Conservation (phyloP, 345 rosid species). For the Citropsis articulata region DNA sequence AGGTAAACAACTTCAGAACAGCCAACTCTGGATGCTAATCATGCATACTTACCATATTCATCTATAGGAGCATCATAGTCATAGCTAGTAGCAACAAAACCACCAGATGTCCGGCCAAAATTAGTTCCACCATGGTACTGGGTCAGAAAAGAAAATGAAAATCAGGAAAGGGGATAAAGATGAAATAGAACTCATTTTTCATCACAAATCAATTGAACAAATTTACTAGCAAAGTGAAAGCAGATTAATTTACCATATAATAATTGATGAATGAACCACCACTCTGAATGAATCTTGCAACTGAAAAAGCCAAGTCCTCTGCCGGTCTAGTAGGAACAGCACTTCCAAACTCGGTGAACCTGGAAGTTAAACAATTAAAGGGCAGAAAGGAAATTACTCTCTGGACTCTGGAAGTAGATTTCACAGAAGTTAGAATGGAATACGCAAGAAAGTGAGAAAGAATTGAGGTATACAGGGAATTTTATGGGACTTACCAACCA, state of each 20-base stretch:
- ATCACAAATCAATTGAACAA: background rate
- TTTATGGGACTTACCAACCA: conserved; percentile 62
- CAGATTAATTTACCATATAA: conserved; percentile 60
- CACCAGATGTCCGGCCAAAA: conserved; percentile 91
- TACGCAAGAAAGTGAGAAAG: background rate
- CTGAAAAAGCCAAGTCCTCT: conserved; percentile 81
- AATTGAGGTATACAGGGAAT: background rate
- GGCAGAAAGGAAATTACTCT: background rate
- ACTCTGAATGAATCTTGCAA: conserved; percentile 73
- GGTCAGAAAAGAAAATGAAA: background rate
- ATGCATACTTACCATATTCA: conserved; percentile 68
- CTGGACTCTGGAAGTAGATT: background rate
- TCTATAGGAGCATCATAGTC: conserved; percentile 98
- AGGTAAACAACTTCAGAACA: background rate
- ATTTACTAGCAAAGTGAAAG: background rate
- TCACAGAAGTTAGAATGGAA: background rate
- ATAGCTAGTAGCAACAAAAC: conserved; percentile 93
- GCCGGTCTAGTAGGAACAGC: conserved; percentile 61
- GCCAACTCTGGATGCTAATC: background rate
- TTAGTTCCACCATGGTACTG: conserved; percentile 98
- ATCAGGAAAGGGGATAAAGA: conserved; percentile 2
- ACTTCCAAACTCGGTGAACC: conserved; percentile 75
- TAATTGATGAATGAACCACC: conserved; percentile 82
- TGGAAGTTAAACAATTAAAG: conserved; percentile 15
- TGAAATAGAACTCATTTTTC: background rate